phyloP scores from a whole-genome alignment of 306 rosid genomes.

The Hippophae tibetana region DNA sequence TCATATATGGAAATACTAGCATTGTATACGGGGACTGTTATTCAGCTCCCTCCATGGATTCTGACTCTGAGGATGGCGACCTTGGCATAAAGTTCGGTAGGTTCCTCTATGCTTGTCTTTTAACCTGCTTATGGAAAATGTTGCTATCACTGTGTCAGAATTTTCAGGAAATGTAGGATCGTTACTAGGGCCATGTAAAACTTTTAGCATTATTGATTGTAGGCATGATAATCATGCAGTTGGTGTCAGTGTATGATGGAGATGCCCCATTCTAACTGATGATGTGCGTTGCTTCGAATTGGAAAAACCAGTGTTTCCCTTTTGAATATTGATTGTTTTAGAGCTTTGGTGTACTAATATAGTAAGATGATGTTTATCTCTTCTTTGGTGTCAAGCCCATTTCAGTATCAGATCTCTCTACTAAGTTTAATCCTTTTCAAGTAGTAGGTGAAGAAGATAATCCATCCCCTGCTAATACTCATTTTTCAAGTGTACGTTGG shows the following conservation, averaged over 20 bases:
- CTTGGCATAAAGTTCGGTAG: conserved; percentile 28
- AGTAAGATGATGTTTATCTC: too few relatives aligned
- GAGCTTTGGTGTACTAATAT: not conserved
- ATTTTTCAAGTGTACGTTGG: conserved; percentile 23
- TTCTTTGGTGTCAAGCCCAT: not conserved
- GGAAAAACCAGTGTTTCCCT: too few relatives aligned
- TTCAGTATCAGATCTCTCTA: not conserved
- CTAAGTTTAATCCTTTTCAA: conserved; percentile 6
- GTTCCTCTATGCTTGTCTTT: not conserved
- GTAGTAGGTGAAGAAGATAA: conserved; percentile 23
- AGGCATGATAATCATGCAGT: not conserved
- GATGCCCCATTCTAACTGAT: not conserved
- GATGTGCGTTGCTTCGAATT: too few relatives aligned
- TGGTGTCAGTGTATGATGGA: not conserved
- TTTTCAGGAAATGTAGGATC: not conserved
- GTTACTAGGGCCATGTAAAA: conserved; percentile 2
- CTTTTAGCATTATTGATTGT: not conserved
- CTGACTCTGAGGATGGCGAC: conserved; percentile 18
- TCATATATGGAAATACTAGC: conserved; percentile 35
- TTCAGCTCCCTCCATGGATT: conserved; percentile 20
- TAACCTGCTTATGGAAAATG: not conserved
- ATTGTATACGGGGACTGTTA: conserved; percentile 6
- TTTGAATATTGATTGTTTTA: not conserved
- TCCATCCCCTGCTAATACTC: conserved; percentile 19
- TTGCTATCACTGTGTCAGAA: not conserved